Evolutionary conservation across 2,329 filamentous ascomycete species (phyloP), one percentile per base, ranked within the genome.

Genomic region (Colletotrichum lindemuthianum): DNA sequence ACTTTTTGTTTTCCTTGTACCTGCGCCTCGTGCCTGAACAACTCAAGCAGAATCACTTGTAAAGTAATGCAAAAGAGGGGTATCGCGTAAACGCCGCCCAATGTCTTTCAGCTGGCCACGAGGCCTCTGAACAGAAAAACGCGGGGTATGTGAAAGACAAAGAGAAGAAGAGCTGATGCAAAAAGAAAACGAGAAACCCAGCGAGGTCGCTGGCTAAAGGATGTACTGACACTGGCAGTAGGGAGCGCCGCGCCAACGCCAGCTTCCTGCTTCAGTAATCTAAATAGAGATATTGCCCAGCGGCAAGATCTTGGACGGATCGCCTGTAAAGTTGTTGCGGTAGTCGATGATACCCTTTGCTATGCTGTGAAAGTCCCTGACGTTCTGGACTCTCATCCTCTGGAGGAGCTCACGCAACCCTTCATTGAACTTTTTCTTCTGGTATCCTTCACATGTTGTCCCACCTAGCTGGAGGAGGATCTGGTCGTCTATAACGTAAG

Each of bases 391-490:
- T 69, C 87, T 86, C 70, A 90, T 82, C 47, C 85, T 81, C 65
- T 84, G 82, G 60, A 92, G 84, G 40, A 91, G 78, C 68, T 84
- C 79, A 60, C 84, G 84, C 50, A 92, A 82, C 32, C 89, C 89
- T 37, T 80, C 78, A 69, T 87, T 87, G 77, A 90, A 92, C 66
- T 82, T 81, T 60, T 83, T 80, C 73, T 85, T 86, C 67, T 89
- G 84, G 63, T 88, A 84, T 69, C 85, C 85, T 45, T 82, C 85
- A 72, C 87, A 88, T 68, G 87, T 87, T 67, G 87, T 83, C 50
- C 85, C 88, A 48, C 90, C 90, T 57, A 93, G 85, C 69, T 91
- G 88, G 60, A 91, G 83, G 68, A 93, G 86, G 68, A 93, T 88
- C 73, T 89, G 86, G 75, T 90, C 88, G 81, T 92, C 91, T 93